phyloP scores from a whole-genome alignment of 148 eudicot genomes.

The Chenopodium formosanum region DNA sequence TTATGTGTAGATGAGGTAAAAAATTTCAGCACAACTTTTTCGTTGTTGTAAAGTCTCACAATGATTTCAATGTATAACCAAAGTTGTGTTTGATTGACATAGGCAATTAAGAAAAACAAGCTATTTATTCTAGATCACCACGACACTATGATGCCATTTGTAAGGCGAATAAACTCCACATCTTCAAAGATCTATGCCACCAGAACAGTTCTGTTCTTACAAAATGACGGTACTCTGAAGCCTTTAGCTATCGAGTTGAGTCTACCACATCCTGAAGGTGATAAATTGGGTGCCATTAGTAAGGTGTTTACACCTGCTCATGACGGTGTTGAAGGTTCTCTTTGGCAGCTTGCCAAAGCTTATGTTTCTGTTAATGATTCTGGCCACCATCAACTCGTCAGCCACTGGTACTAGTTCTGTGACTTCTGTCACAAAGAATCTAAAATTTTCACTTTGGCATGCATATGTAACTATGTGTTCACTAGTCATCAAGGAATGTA shows the following conservation, averaged over 20 bases:
- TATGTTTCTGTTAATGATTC: slow-evolving; percentile 78
- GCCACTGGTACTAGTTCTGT: slow-evolving; percentile 66
- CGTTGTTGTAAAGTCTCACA: background rate
- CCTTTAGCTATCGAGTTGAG: slow-evolving; percentile 77
- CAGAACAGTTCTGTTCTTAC: slow-evolving; percentile 67
- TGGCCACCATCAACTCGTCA: slow-evolving; percentile 70
- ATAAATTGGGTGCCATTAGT: slow-evolving; percentile 48
- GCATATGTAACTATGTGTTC: too few species aligned
- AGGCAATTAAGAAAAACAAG: slow-evolving; percentile 55
- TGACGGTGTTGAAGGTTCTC: slow-evolving; percentile 51
- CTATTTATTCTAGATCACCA: slow-evolving; percentile 77
- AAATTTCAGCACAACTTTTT: background rate
- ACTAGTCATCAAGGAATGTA: background rate
- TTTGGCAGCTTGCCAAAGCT: slow-evolving; percentile 88
- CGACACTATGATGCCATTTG: slow-evolving; percentile 61
- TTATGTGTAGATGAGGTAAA: slow-evolving; percentile 53
- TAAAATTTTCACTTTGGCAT: background rate
- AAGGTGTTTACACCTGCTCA: slow-evolving; percentile 60
- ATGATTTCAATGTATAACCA: background rate
- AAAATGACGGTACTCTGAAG: slow-evolving; percentile 64
- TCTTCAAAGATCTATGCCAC: slow-evolving; percentile 60
- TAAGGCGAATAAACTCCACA: slow-evolving; percentile 60
- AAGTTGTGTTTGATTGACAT: slow-evolving; percentile 4
- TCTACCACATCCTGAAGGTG: slow-evolving; percentile 60
- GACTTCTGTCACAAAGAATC: background rate